A percentile compares a stretch with the other conserved stretches of the same genome.
Conservation (phyloP, 805 yeast genomes). For the Hanseniaspora pseudoguilliermondii region DNA sequence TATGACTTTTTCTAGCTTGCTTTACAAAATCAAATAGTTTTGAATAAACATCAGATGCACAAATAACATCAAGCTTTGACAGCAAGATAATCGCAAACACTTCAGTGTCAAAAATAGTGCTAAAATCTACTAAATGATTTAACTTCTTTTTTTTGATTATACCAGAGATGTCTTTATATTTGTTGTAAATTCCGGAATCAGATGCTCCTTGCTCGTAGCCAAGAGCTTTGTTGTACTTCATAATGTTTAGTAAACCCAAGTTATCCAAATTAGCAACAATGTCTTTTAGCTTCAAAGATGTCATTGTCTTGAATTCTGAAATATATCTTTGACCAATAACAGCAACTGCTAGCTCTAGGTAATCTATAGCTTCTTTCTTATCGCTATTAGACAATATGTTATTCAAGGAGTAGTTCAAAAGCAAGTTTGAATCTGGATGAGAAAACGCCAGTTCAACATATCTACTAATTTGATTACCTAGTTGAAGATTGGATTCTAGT, state of each 20-base stretch:
- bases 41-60: conserved; percentile 30
- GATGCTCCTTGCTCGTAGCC: background rate
- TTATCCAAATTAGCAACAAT: conserved; percentile 46
- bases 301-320: conserved; percentile 35
- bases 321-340: conserved; percentile 51
- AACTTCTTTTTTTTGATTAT: background rate
- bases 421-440: conserved; percentile 39
- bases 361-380: conserved; percentile 42
- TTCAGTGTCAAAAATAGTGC: conserved; percentile 7
- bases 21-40: conserved; percentile 49
- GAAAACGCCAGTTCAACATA: conserved; percentile 18
- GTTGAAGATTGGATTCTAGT: conserved; percentile 21
- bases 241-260: conserved; percentile 35
- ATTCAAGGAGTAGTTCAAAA: conserved; percentile 54
- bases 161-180: background rate
- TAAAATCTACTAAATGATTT: background rate
- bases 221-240: background rate
- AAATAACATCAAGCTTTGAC: background rate
- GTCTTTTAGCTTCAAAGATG: conserved; percentile 39
- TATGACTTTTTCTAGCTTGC: conserved; percentile 52
- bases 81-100: background rate
- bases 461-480: conserved; percentile 18
- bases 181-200: background rate
- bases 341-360: conserved; percentile 36
- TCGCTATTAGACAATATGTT: conserved; percentile 41